Evolutionary conservation across 208 protist genomes (phyloP), one percentile per base, ranked within the genome.

Genomic region (Angomonas deanei): DNA sequence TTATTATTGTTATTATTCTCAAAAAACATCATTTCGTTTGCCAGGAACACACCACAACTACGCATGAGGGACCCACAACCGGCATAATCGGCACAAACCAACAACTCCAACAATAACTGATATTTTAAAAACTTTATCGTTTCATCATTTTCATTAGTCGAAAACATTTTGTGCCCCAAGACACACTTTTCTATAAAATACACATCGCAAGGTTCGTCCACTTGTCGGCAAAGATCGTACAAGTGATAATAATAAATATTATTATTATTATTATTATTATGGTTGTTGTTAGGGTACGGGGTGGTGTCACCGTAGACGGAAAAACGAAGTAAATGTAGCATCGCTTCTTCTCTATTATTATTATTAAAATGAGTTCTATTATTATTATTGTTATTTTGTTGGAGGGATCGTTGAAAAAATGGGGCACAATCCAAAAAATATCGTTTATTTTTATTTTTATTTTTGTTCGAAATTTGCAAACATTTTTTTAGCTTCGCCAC

Each of bases 241-340:
- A 42, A 15, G 15, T 42, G 15, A 42, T 42, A 42, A 42, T 42
- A 42, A 8, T 42, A 28, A 53, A 24, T 17, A 53, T 53, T 53
- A 53, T 26, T 53, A 53, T 15, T 53, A 53, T 53, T 53, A 53
- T 53, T 53, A 53, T 53, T 42, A 42, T 42, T 42, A 42, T 42
- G 8, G 15, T 42, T 42, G 15, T 42, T 42, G 15, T 42, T 42
- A 42, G 15, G 15, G 36, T 15, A 15, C 8, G 15, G n/a, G n/a
- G n/a, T n/a, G n/a, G n/a, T n/a, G n/a, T n/a, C n/a, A n/a, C n/a
- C n/a, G n/a, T n/a, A n/a, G n/a, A n/a, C n/a, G n/a, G n/a, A n/a
- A n/a, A n/a, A n/a, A n/a, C n/a, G n/a, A n/a, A n/a, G n/a, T n/a
- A n/a, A n/a, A n/a, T n/a, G n/a, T n/a, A n/a, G n/a, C n/a, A n/a